phyloP scores from a whole-genome alignment of 495 filamentous ascomycete genomes.

The Aspergillus hancockii region DNA sequence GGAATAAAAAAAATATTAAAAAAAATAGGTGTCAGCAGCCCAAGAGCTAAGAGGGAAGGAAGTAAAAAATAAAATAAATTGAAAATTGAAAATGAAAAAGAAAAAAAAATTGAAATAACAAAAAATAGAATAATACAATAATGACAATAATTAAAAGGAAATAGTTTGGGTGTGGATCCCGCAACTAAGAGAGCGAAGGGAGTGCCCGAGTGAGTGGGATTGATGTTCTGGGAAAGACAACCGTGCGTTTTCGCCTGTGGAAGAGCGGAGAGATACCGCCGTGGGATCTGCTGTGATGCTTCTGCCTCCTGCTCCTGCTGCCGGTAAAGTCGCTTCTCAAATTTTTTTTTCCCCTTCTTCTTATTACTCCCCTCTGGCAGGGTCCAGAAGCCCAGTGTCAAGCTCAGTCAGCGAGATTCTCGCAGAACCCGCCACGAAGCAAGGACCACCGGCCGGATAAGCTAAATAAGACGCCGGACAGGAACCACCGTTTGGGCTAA shows the following conservation, averaged over 20 bases:
- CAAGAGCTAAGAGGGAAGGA: slow-evolving; percentile 14
- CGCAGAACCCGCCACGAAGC: slow-evolving; percentile 29
- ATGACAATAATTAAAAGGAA: slow-evolving; percentile 7
- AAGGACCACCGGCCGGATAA: slow-evolving; percentile 28
- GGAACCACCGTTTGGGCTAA: slow-evolving; percentile 25
- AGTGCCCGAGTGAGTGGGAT: neutral
- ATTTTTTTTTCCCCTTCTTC: slow-evolving; percentile 7
- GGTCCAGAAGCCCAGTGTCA: slow-evolving; percentile 23
- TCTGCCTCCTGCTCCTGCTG: slow-evolving; percentile 10
- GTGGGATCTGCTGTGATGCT: slow-evolving; percentile 15
- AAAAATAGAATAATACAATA: slow-evolving; percentile 8
- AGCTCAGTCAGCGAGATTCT: slow-evolving; percentile 23
- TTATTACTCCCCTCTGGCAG: slow-evolving; percentile 11
- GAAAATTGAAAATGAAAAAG: slow-evolving; percentile 4
- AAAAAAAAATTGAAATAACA: slow-evolving; percentile 13
- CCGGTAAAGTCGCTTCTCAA: neutral
- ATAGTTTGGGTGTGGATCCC: slow-evolving; percentile 19
- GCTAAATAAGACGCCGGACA: slow-evolving; percentile 23
- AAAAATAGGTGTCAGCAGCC: slow-evolving; percentile 17
- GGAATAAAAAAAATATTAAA: slow-evolving; percentile 11
- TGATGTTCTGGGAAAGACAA: slow-evolving; percentile 20
- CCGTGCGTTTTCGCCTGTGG: slow-evolving; percentile 21
- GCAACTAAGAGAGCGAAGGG: slow-evolving; percentile 16
- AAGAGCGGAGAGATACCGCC: slow-evolving; percentile 25
- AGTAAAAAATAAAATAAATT: slow-evolving; percentile 9